A percentile compares a stretch with the other conserved stretches of the same genome.
These are phyloP conservation scores for Dissoconium aciculare DNA, from an alignment of 2,329 filamentous ascomycete species.

Conservation along the genomic window DNA sequence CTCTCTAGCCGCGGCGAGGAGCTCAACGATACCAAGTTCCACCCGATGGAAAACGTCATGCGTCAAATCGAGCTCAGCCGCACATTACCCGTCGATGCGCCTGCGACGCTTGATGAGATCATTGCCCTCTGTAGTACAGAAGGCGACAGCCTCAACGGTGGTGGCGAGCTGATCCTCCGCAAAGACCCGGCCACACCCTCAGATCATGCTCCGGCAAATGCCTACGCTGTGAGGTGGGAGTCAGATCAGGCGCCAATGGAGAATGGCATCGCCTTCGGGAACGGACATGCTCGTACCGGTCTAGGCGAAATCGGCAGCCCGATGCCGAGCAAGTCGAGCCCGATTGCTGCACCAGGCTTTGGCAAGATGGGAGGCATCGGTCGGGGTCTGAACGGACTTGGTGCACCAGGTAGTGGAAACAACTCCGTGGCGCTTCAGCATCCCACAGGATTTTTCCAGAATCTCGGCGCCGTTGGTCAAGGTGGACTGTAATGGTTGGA, in stretches of 20 bases:
- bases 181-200: constrained; percentile 26
- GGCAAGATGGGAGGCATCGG: too few species aligned
- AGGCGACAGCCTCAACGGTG: constrained; percentile 71
- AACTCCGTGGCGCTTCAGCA: too few species aligned
- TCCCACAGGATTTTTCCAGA: too few species aligned
- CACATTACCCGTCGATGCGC: constrained; percentile 38
- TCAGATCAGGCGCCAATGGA: constrained; percentile 5
- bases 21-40: constrained; percentile 45
- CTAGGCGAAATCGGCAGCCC: constrained; percentile 36
- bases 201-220: constrained; percentile 11
- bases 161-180: constrained; percentile 63
- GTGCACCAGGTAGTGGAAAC: too few species aligned
- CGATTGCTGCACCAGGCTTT: constrained; percentile 17
- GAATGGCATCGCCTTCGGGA: neutral
- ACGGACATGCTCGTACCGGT: constrained; percentile 9
- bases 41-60: constrained; percentile 50
- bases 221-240: constrained; percentile 31
- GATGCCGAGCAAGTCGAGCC: constrained; percentile 29
- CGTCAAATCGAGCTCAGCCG: constrained; percentile 51
- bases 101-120: constrained; percentile 51
- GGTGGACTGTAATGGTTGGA: too few species aligned
- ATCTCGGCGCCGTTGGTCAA: too few species aligned
- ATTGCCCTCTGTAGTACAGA: constrained; percentile 81
- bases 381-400: too few species aligned
- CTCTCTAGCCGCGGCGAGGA: constrained; percentile 30